Percentiles rank a stretch among this genome's conserved stretches.
Conservation (phyloP, 768 basidiomycete species). For the Leccinum rimulosum region DNA sequence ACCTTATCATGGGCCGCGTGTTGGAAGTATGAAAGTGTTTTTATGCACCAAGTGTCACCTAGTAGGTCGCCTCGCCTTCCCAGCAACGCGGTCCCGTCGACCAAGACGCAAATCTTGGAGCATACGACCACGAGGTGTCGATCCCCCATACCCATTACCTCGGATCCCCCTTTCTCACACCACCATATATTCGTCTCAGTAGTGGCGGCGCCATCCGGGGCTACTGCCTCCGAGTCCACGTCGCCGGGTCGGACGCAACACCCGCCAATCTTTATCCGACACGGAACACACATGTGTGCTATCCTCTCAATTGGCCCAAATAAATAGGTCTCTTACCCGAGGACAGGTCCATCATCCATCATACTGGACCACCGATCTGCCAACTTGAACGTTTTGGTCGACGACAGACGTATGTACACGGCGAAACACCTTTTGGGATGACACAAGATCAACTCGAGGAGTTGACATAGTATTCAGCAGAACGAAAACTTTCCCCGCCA, state of each 20-base stretch:
- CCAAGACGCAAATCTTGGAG: not conserved
- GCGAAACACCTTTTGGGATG: not conserved
- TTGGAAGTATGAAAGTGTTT: not conserved
- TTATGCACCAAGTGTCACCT: not conserved
- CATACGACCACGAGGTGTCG: not conserved
- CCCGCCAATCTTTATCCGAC: not conserved
- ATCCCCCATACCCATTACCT: not conserved
- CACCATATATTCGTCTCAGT: too few relatives aligned
- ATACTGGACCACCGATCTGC: not conserved
- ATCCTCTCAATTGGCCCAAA: not conserved
- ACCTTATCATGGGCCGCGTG: not conserved
- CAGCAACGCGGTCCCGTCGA: not conserved
- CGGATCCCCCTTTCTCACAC: not conserved
- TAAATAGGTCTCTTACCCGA: not conserved
- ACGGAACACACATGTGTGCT: not conserved
- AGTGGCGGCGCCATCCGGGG: not conserved
- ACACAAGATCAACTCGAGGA: not conserved
- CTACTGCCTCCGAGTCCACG: not conserved
- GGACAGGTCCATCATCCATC: not conserved
- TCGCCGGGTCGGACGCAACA: not conserved
- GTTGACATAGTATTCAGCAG: not conserved
- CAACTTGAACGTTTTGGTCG: not conserved
- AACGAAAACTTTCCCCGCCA: too few relatives aligned
- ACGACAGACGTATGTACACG: not conserved
- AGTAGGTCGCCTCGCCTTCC: not conserved